Evolutionary conservation across 257 asterid species (phyloP), one percentile per base, ranked within the genome.

Genomic region (Solanum chiquidenum): DNA sequence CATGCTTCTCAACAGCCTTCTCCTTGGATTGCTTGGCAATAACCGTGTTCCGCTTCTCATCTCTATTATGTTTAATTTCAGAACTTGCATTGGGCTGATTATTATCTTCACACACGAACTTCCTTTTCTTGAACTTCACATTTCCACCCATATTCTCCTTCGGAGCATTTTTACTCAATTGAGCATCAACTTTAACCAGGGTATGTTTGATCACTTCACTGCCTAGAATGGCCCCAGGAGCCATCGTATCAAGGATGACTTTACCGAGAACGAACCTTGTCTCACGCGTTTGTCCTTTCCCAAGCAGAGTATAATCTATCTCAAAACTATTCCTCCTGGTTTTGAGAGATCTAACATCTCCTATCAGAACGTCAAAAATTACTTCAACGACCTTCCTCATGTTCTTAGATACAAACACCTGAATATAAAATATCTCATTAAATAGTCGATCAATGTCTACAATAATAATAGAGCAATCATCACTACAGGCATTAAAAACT

Each of bases 181-280:
- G 90, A 80, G 86, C 77, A 80, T 90, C 89, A 23, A 42, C 38
- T 85, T 44, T 89, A 74, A 69, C 89, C 33, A 35, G 14, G 40
- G 77, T 87, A 69, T 84, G 85, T 34, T 88, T 64, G 25, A 87
- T 9, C 73, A 13, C 85, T 86, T 73, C 90, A 88, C 29, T 86
- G 16, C 73, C 90, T 44, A 40, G 84, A 55, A n/a, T 64, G 74
- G 46, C 60, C 64, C 91, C 66, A 62, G 84, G 88, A 90, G 86
- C 90, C 90, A 96, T 86, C 49, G 96, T 92, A 46, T 87, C 87
- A 73, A 92, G 23, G 87, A 96, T 93, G 87, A 96, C 92, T 90
- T 87, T 92, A 60, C 99, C 98, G 34, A 96, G 94, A 86, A 93
- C 96, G 49, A 92, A 96, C 93, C 98, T 94, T 71, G 90, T 73